These are phyloP conservation scores for Pythium vanterpoolii DNA, from an alignment of 352 stramenopile species.

Conservation along the genomic window DNA sequence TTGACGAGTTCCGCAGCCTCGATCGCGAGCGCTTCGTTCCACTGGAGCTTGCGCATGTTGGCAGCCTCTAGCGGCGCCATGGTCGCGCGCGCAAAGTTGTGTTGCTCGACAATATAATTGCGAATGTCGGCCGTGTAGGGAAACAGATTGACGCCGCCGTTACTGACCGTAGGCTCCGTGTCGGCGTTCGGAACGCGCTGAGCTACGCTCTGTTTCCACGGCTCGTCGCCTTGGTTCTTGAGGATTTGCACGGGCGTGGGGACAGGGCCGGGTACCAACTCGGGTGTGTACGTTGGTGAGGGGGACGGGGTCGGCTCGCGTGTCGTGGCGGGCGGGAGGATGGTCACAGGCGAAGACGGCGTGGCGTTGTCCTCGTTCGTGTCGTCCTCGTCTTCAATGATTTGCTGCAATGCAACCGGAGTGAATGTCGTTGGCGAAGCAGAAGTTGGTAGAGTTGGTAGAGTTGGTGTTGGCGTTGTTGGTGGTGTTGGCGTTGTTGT, in stretches of 20 bases:
- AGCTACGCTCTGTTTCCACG: neutral
- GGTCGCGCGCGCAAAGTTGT: conserved; percentile 33
- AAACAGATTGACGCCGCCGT: conserved; percentile 33
- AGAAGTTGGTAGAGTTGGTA: neutral
- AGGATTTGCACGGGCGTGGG: neutral
- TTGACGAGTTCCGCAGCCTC: conserved; percentile 36
- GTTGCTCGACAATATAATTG: conserved; percentile 32
- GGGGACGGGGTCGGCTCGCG: no score
- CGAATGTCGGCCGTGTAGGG: conserved; percentile 31
- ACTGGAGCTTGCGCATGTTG: conserved; percentile 38
- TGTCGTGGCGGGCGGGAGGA: no score
- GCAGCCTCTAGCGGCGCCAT: conserved; percentile 25
- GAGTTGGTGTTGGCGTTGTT: neutral
- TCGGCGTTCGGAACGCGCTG: neutral
- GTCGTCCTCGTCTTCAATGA: neutral
- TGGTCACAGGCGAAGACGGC: no score
- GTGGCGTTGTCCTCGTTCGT: neutral
- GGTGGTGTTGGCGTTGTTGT: neutral
- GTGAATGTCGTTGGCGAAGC: no score
- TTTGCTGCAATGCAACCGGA: no score
- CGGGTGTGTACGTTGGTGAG: no score
- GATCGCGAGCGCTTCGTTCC: conserved; percentile 36
- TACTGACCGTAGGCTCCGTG: conserved; percentile 24
- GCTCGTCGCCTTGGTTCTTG: neutral
- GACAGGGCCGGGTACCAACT: no score